Conservation (phyloP, 164 flowering plant species). For the Liquidambar formosana region DNA sequence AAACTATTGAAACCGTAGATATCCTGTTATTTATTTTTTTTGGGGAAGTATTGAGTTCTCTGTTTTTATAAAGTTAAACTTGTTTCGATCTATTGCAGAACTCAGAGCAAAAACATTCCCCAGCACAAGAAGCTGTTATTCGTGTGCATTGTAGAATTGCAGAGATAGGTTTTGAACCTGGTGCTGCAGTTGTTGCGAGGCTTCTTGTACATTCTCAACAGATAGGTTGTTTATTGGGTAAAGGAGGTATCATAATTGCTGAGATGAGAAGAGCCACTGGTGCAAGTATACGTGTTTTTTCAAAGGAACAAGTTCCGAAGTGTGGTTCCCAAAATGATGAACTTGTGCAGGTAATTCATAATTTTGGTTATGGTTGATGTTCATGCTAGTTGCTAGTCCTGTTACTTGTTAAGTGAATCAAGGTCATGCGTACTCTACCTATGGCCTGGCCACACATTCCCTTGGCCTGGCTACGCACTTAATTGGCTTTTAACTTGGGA, state of each 20-base stretch:
- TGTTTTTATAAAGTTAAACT: neutral
- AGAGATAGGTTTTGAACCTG: slow-evolving; percentile 50
- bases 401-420: neutral
- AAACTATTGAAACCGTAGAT: too few species aligned
- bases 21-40: too few species aligned
- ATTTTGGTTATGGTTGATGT: neutral
- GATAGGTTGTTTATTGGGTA: slow-evolving; percentile 57
- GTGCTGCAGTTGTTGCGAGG: slow-evolving; percentile 49
- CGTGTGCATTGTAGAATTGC: slow-evolving; percentile 53
- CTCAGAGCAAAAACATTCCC: slow-evolving; percentile 44
- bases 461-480: too few species aligned
- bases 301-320: slow-evolving; percentile 43
- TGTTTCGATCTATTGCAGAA: slow-evolving; percentile 33
- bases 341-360: slow-evolving; percentile 52
- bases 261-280: slow-evolving; percentile 65
- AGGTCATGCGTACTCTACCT: neutral
- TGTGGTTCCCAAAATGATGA: slow-evolving; percentile 41
- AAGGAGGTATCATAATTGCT: slow-evolving; percentile 54
- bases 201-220: slow-evolving; percentile 63
- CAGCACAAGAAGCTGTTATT: slow-evolving; percentile 67
- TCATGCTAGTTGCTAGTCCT: neutral
- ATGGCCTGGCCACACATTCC: too few species aligned
- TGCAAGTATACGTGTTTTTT: slow-evolving; percentile 50
- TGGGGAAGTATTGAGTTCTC: neutral
- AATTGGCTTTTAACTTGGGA: too few species aligned